Evolutionary conservation across 345 rosid species (phyloP), one percentile per base, ranked within the genome.

Genomic region (Nephelium lappaceum): DNA sequence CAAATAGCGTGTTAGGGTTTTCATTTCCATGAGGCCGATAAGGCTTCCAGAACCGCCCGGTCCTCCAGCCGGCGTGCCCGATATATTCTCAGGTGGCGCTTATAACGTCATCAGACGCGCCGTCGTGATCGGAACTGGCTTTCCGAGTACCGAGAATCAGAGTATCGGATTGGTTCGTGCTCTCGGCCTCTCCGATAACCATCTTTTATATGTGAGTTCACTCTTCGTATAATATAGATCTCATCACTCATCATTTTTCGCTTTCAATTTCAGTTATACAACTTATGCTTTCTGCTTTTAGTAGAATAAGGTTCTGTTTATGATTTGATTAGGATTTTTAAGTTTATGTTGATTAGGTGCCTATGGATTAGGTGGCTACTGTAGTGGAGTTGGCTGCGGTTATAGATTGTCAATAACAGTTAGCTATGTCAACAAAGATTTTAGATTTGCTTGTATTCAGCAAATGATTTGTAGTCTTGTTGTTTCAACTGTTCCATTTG

Each of bases 41-140:
- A 79, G 91, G 77, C 93, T 96, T 51, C 98, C 98, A 71, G 97
- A 94, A 80, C 98, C 98, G 39, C 97, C 97, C 7, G 84, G 82
- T 76, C 77, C 88, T 31, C 85, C 89, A 18, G 71, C 80, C 73
- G 98, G 97, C 73, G 90, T 93, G 60, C 97, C 97, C 67, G 98
- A 96, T 85, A 94, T 96, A 85, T 96, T 94, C 86, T 91, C 92
- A 41, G 92, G 85, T 79, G 97, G 95, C n/a, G 80, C 92, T 4
- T 85, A 90, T 80, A 86, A 83, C 87, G 89, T 91, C 58, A 83
- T 96, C 67, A 84, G 98, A 53, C 95, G 99, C 76, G 98, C 99
- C 70, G 93, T 96, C 71, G 84, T 96, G 11, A 91, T 96, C 27
- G 98, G 99, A 15, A 96, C 89, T 85, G 98, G 98, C 24, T 91